Percentiles rank a stretch among this genome's conserved stretches.
Evolutionary conservation across 106 monocot genomes (phyloP).

Genomic region (Apostasia shenzhenica): DNA sequence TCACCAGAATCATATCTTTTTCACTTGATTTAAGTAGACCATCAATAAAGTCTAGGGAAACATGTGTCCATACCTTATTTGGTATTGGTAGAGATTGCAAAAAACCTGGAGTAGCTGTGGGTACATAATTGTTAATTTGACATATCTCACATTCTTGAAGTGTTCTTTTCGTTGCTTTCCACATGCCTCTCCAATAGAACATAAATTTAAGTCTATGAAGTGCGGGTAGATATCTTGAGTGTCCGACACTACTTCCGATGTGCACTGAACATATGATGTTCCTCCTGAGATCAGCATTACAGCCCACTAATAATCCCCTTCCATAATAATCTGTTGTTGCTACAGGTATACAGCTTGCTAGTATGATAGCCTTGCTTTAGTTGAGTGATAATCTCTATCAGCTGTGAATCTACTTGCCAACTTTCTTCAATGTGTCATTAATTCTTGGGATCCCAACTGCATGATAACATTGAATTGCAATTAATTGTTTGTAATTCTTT

Average conservation of each 20-base stretch:
- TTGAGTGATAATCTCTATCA: not conserved
- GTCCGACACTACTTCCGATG: too few species aligned
- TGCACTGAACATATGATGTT: too few species aligned
- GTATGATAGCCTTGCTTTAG: too few species aligned
- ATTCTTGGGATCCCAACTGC: too few species aligned
- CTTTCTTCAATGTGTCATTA: too few species aligned
- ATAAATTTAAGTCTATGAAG: not conserved
- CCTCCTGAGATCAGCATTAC: too few species aligned
- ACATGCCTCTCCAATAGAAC: too few species aligned
- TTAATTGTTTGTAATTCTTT: too few species aligned
- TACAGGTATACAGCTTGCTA: too few species aligned
- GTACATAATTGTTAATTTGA: not conserved
- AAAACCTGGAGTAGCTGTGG: not conserved
- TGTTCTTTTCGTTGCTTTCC: too few species aligned
- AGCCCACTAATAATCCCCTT: not conserved
- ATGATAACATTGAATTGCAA: not conserved
- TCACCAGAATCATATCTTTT: not conserved
- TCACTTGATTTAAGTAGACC: not conserved
- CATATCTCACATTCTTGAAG: too few species aligned
- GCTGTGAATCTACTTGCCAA: not conserved
- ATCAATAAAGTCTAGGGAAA: not conserved
- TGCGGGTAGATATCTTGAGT: not conserved
- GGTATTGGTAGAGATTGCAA: not conserved
- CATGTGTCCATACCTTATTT: not conserved
- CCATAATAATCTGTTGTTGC: not conserved